A percentile compares a stretch with the other conserved stretches of the same genome.
phyloP scores from a whole-genome alignment of 2,329 filamentous ascomycete genomes.

The Didymella glomerata region DNA sequence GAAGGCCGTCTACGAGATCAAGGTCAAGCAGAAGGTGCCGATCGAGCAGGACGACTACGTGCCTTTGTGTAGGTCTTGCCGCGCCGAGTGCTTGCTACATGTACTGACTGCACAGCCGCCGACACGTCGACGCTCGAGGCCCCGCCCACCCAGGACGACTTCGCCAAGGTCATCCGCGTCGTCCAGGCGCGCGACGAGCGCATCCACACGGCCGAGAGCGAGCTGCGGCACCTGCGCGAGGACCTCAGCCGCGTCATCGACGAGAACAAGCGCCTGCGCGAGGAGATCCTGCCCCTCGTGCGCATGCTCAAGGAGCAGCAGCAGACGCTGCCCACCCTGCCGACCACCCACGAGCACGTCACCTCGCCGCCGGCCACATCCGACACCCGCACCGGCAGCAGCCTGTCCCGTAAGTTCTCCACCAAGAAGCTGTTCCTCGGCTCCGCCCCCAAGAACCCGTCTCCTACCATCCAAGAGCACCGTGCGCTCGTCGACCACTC shows the following conservation, averaged over 20 bases:
- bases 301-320: slow-evolving; percentile 91
- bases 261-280: slow-evolving; percentile 85
- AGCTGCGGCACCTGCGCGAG: slow-evolving; percentile 76
- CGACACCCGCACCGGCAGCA: slow-evolving; percentile 53
- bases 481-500: slow-evolving; percentile 53
- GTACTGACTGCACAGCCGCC: slow-evolving; percentile 68
- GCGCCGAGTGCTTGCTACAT: slow-evolving; percentile 9
- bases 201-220: slow-evolving; percentile 82
- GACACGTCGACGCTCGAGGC: slow-evolving; percentile 87
- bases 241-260: slow-evolving; percentile 66
- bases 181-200: slow-evolving; percentile 89
- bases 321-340: slow-evolving; percentile 79
- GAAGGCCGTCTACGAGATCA: slow-evolving; percentile 95
- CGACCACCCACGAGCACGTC: slow-evolving; percentile 53
- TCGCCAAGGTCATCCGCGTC: slow-evolving; percentile 88
- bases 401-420: slow-evolving; percentile 61
- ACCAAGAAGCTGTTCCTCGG: slow-evolving; percentile 62
- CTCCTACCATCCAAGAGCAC: slow-evolving; percentile 59
- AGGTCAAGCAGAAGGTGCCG: slow-evolving; percentile 90
- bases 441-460: slow-evolving; percentile 59
- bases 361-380: slow-evolving; percentile 47
- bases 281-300: slow-evolving; percentile 90
- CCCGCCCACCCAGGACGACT: slow-evolving; percentile 89
- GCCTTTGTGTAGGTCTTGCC: slow-evolving; percentile 75
- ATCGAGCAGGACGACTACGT: slow-evolving; percentile 94